Conservation (phyloP, 257 asterid species). For the Solanum lycopersicoides region DNA sequence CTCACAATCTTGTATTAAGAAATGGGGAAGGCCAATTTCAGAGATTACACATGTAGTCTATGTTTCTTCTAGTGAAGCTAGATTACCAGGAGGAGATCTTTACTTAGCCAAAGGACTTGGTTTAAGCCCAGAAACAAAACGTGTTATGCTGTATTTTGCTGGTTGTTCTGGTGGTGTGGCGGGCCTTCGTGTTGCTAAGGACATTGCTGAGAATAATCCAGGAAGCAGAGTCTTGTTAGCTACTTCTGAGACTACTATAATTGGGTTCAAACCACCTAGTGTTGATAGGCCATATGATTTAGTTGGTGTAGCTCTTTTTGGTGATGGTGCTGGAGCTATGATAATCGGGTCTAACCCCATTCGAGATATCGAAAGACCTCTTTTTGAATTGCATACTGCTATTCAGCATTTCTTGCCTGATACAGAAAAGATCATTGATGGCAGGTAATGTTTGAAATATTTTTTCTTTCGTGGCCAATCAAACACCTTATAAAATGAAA, state of each 20-base stretch:
- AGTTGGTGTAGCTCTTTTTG: conserved; percentile 88
- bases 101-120: conserved; percentile 87
- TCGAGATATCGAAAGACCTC: conserved; percentile 29
- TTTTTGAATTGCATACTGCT: conserved; percentile 68
- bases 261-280: conserved; percentile 85
- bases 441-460: conserved; percentile 4
- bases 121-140: conserved; percentile 44
- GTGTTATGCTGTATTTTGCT: conserved; percentile 78
- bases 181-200: conserved; percentile 91
- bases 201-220: conserved; percentile 91
- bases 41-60: conserved; percentile 84
- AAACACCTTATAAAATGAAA: too few species aligned
- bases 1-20: conserved; percentile 57
- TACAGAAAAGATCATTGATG: conserved; percentile 84
- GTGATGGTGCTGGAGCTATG: conserved; percentile 93
- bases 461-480: too few species aligned
- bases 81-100: conserved; percentile 93
- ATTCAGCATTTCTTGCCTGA: conserved; percentile 70
- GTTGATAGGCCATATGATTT: conserved; percentile 66
- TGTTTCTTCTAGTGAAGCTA: conserved; percentile 91
- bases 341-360: conserved; percentile 46
- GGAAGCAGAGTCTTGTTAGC: conserved; percentile 72
- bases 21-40: conserved; percentile 69
- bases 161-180: conserved; percentile 99
- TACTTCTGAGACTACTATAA: conserved; percentile 84